A percentile compares a stretch with the other conserved stretches of the same genome.
phyloP scores from a whole-genome alignment of 257 asterid species.

The Sherardia arvensis region DNA sequence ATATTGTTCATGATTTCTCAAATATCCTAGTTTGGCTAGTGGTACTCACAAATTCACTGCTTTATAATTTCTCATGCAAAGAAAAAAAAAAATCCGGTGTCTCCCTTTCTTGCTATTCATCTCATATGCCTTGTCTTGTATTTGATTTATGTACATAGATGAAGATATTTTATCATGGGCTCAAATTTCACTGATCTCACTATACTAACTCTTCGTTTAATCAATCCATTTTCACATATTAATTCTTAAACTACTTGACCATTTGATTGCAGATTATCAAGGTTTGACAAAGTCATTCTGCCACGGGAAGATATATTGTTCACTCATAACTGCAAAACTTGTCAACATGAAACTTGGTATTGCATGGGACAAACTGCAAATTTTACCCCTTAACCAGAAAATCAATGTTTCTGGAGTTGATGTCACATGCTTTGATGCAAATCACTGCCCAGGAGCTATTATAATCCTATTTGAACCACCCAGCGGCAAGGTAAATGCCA shows the following conservation, averaged over 20 bases:
- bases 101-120: not conserved
- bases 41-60: not conserved
- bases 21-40: not conserved
- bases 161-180: not conserved
- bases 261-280: conserved; percentile 73
- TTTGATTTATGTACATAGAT: not conserved
- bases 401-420: conserved; percentile 60
- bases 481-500: conserved; percentile 59
- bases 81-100: not conserved
- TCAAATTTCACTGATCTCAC: not conserved
- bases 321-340: conserved; percentile 77
- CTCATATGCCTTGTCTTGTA: not conserved
- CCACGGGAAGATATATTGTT: conserved; percentile 82
- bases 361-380: conserved; percentile 57
- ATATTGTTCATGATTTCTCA: not conserved
- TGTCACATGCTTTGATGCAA: conserved; percentile 88
- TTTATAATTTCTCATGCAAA: not conserved
- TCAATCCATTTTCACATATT: not conserved
- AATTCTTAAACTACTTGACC: not conserved
- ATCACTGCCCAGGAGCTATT: conserved; percentile 96
- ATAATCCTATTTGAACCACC: conserved; percentile 85
- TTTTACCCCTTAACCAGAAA: conserved; percentile 80
- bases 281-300: conserved; percentile 83
- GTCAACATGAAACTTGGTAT: conserved; percentile 77
- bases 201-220: not conserved